Evolutionary conservation across 2,329 filamentous ascomycete genomes (phyloP).

Genomic region (Myriangium duriaei): DNA sequence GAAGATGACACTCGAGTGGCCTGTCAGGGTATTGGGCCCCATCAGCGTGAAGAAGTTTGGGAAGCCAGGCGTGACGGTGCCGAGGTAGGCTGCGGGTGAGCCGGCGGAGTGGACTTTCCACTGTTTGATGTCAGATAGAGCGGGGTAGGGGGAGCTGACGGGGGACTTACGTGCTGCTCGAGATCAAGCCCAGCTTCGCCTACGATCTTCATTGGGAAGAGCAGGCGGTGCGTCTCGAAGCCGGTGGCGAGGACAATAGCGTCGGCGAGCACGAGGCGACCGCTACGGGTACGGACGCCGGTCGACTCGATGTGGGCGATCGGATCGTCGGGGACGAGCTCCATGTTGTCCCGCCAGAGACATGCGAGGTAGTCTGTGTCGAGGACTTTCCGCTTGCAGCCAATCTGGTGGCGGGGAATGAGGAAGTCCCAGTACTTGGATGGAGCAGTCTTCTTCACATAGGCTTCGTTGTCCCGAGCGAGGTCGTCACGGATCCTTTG

Average conservation of each 20-base stretch:
- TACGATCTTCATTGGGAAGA: slow-evolving; percentile 36
- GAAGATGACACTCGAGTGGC: slow-evolving; percentile 48
- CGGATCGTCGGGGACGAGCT: slow-evolving; percentile 30
- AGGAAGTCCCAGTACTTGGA: slow-evolving; percentile 32
- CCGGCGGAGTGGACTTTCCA: slow-evolving; percentile 3
- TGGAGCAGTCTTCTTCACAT: slow-evolving; percentile 33
- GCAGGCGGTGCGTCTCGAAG: slow-evolving; percentile 35
- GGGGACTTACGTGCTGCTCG: slow-evolving; percentile 21
- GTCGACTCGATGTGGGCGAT: slow-evolving; percentile 27
- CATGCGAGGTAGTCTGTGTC: slow-evolving; percentile 36
- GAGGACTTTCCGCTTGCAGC: slow-evolving; percentile 37
- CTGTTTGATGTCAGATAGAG: not conserved
- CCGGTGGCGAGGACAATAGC: slow-evolving; percentile 39
- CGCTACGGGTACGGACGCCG: slow-evolving; percentile 29
- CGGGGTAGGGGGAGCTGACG: not conserved
- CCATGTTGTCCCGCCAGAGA: slow-evolving; percentile 31
- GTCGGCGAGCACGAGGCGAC: slow-evolving; percentile 29
- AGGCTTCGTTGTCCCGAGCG: slow-evolving; percentile 28
- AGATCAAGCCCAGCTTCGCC: slow-evolving; percentile 30
- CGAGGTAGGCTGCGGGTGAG: slow-evolving; percentile 40
- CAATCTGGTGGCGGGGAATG: slow-evolving; percentile 33
- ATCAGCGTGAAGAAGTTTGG: slow-evolving; percentile 37
- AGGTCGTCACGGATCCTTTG: slow-evolving; percentile 24
- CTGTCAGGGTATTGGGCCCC: slow-evolving; percentile 48
- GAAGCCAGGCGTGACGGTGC: slow-evolving; percentile 40